Base-by-base conservation (phyloP, 495 filamentous ascomycete genomes). In the Penicillium soppii region DNA sequence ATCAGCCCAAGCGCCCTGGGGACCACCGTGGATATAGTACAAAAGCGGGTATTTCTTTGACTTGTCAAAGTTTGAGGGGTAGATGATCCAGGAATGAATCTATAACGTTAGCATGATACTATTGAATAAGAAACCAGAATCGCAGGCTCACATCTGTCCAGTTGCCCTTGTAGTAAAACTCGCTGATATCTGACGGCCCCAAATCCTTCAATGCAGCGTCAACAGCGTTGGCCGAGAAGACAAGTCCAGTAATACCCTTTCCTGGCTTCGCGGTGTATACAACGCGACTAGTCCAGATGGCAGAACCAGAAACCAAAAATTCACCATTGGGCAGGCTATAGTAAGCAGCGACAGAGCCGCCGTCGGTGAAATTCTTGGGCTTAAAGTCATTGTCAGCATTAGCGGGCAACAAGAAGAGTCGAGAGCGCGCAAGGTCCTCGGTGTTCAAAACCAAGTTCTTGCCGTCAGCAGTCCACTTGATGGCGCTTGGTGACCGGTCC, bases 11-110 rank as follows among this genome's bases (percentile, higher is more conserved):
- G 71, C 65, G 25, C 72, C 65, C 58, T 81, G 78, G 13, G 79
- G 79, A 12, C 78, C 78, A 45, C 78, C 77, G 54, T 82, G 79
- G 39, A 82, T 69, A 41, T 71, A 72, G 59, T 71, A 74, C 6
- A 73, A 55, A 0, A 82, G 69, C 1, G 79, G 79, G 50, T 82
- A 82, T 19, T 50, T 75, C 56, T 76, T 72, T 43, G 61, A 69
- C 48, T 62, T 56, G 55, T 73, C 64, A 55, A 77, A 82, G 55
- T 56, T 61, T 42, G 65, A 57, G 9, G 78, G 78, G 32, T 76
- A 67, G 32, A 72, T 56, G 10, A 79, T 63, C 71, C 72, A 82
- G 10, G 78, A 66, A 27, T 82, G 80, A 47, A 83, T 67, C 66
- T 70, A 43, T 8, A 10, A 19, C 1, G 21, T 58, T 26, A 54